phyloP scores from a whole-genome alignment of 306 rosid species.

The Abrus precatorius region DNA sequence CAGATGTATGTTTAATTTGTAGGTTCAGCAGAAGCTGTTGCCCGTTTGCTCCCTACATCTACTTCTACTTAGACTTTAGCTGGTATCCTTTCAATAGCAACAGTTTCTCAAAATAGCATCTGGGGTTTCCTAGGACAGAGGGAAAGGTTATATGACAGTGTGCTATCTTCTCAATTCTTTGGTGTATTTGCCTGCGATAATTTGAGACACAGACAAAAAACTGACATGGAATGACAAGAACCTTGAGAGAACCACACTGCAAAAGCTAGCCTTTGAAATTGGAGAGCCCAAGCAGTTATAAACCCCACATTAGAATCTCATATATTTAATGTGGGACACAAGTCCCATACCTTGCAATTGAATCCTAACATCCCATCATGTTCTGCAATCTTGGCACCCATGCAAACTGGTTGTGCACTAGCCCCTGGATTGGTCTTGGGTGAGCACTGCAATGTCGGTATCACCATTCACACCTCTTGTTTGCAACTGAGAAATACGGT shows the following conservation, averaged over 20 bases:
- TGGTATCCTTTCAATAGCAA: not conserved
- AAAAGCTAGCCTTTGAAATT: too few relatives aligned
- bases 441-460: too few relatives aligned
- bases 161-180: not conserved
- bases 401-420: too few relatives aligned
- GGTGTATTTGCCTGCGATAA: not conserved
- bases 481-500: too few relatives aligned
- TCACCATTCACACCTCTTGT: too few relatives aligned
- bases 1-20: not conserved
- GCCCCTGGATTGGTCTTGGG: too few relatives aligned
- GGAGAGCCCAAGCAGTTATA: not conserved
- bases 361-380: too few relatives aligned
- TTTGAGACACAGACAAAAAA: too few relatives aligned
- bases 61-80: not conserved
- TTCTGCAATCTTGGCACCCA: too few relatives aligned
- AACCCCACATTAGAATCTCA: not conserved
- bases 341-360: not conserved
- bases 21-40: not conserved
- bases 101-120: not conserved
- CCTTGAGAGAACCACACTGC: too few relatives aligned
- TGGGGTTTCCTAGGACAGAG: not conserved
- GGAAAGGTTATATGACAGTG: not conserved
- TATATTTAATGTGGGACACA: not conserved
- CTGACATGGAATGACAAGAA: too few relatives aligned
- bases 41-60: not conserved